Evolutionary conservation across 2,329 filamentous ascomycete genomes (phyloP).

Genomic region (Camptophora hylomeconis): DNA sequence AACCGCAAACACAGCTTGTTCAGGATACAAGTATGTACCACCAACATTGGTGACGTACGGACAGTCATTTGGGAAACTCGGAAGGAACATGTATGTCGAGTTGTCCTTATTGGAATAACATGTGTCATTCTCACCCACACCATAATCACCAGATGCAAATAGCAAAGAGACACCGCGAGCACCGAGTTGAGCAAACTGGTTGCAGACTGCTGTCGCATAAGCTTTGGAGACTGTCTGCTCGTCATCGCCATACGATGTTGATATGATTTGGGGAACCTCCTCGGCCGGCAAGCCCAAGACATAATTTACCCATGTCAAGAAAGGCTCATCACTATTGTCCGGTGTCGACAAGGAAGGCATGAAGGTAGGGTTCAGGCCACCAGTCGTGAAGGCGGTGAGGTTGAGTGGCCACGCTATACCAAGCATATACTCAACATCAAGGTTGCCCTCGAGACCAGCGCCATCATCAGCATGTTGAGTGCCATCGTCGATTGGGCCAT

Average conservation of each 20-base stretch:
- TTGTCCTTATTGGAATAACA: constrained; percentile 44
- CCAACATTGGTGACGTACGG: constrained; percentile 53
- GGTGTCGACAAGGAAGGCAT: constrained; percentile 8
- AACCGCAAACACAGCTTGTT: constrained; percentile 20
- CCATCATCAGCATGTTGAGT: constrained; percentile 9
- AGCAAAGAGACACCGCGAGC: constrained; percentile 56
- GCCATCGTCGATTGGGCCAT: constrained; percentile 18
- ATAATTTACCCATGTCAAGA: constrained; percentile 10
- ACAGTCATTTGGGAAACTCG: constrained; percentile 44
- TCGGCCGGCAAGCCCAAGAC: constrained; percentile 21
- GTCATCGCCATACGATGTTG: constrained; percentile 53
- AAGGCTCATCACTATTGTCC: constrained; percentile 11
- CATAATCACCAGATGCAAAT: constrained; percentile 50
- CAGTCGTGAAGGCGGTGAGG: constrained; percentile 42
- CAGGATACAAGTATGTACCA: constrained; percentile 37
- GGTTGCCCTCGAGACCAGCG: constrained; percentile 10
- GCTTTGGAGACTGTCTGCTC: constrained; percentile 49
- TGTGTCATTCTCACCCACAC: constrained; percentile 35
- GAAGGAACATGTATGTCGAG: constrained; percentile 38
- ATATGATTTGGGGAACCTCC: constrained; percentile 46
- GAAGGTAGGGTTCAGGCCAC: constrained; percentile 25
- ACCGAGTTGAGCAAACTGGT: constrained; percentile 50
- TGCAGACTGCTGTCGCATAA: constrained; percentile 49
- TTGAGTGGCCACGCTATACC: constrained; percentile 22
- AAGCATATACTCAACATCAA: constrained; percentile 15